Conservation (phyloP, 2,329 filamentous ascomycete species). For the Venturiaceae sp. region DNA sequence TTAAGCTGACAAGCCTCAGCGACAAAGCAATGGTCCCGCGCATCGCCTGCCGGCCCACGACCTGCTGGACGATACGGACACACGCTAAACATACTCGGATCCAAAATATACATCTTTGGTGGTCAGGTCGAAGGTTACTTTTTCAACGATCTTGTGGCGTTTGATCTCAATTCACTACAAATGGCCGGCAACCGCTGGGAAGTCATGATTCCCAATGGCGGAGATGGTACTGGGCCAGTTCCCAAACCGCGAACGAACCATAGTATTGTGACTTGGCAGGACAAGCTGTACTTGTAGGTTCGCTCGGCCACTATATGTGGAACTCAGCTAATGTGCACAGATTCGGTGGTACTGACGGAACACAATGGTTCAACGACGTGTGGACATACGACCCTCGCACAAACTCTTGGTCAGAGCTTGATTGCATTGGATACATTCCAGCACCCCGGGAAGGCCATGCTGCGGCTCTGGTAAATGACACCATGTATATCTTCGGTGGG, state of each 20-base stretch:
- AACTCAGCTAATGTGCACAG: slow-evolving; percentile 30
- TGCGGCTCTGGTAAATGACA: slow-evolving; percentile 85
- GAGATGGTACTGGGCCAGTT: slow-evolving; percentile 51
- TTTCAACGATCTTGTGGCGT: slow-evolving; percentile 93
- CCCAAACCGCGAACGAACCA: slow-evolving; percentile 93
- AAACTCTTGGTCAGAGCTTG: slow-evolving; percentile 79
- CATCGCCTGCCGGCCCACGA: slow-evolving; percentile 74
- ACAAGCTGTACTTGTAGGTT: slow-evolving; percentile 84
- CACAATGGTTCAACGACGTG: slow-evolving; percentile 98
- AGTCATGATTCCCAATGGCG: slow-evolving; percentile 69
- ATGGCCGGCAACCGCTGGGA: slow-evolving; percentile 91
- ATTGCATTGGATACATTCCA: slow-evolving; percentile 97
- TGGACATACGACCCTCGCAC: slow-evolving; percentile 85
- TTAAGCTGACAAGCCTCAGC: slow-evolving; percentile 45
- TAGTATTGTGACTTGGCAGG: slow-evolving; percentile 81
- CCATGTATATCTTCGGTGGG: slow-evolving; percentile 98
- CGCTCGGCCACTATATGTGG: neutral
- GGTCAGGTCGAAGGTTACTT: slow-evolving; percentile 96
- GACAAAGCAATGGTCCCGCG: slow-evolving; percentile 95
- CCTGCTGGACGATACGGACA: slow-evolving; percentile 92
- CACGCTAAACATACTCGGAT: slow-evolving; percentile 90
- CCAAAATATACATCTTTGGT: slow-evolving; percentile 95
- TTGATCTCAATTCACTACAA: slow-evolving; percentile 91
- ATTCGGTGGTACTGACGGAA: slow-evolving; percentile 95
- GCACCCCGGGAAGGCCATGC: slow-evolving; percentile 90